Evolutionary conservation across 495 filamentous ascomycete genomes (phyloP), one percentile per base, ranked within the genome.

Genomic region (Penicillium coprophilum): DNA sequence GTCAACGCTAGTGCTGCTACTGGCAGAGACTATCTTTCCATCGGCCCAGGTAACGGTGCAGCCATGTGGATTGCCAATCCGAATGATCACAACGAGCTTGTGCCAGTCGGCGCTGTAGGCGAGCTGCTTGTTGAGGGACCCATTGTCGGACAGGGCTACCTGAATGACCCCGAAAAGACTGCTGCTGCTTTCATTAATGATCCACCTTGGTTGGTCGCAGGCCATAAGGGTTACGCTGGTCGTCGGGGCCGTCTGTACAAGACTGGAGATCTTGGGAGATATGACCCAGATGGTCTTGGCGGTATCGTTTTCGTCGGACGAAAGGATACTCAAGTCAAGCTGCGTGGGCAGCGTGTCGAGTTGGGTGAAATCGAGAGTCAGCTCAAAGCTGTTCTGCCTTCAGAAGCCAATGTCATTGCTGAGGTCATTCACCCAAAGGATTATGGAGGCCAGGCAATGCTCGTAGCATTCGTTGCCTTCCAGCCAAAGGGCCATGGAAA

Each of bases 291-390:
- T 58, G 80, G 79, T 1, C 66, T 70, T 24, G 58, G 67, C 24
- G 63, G 72, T 28, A 72, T 87, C 53, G 65, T 80, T n/a, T 85
- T 84, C 58, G 75, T 82, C 2, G 84, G 84, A 24, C 68, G 85
- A 8, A 80, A 81, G 41, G 85, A 88, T 54, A 80, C 82, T 9
- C 83, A 87, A 58, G 82, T 85, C 17, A 88, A 87, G 63, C 58
- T 87, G 4, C 79, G 79, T 13, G 85, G 84, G 10, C 82, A 87
- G 58, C 76, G 84, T 34, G 77, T 88, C 36, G 85, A 88, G 61
- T 71, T 87, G 5, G 80, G 76, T 0, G 85, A 87, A 51, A 75
- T 77, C 31, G 74, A 77, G 55, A 71, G 68, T 58, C 74, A 76
- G 23, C 63, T 76, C 11, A 62, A 61, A 41, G 62, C 59, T 2